phyloP scores from a whole-genome alignment of 2,329 filamentous ascomycete genomes.

The Capronia coronata region DNA sequence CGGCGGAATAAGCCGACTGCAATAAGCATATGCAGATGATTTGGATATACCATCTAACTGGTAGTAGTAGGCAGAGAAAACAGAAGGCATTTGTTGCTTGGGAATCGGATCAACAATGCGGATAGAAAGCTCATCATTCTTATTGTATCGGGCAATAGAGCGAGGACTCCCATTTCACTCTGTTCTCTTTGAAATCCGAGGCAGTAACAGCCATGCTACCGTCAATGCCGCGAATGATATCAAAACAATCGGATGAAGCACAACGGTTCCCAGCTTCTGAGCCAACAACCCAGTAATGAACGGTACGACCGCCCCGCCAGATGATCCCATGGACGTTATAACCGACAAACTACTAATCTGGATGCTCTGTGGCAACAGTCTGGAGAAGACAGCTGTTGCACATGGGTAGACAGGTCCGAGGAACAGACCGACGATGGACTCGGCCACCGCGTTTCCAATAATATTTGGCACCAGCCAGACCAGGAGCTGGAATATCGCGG shows the following conservation, averaged over 20 bases:
- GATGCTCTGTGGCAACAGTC: constrained; percentile 33
- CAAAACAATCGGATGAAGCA: constrained; percentile 51
- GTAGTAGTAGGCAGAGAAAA: too few species aligned
- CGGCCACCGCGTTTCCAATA: constrained; percentile 50
- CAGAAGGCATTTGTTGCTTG: too few species aligned
- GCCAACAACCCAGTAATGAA: constrained; percentile 46
- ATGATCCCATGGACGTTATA: constrained; percentile 38
- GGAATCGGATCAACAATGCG: too few species aligned
- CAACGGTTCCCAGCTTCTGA: constrained; percentile 43
- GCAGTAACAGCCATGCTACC: constrained; percentile 47
- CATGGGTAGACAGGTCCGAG: constrained; percentile 77
- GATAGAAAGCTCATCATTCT: too few species aligned
- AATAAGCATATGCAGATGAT: too few species aligned
- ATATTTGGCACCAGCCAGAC: constrained; percentile 32
- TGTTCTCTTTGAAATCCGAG: constrained; percentile 45
- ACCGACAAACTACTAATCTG: constrained; percentile 38
- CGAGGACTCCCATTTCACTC: constrained; percentile 34
- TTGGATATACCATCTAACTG: too few species aligned
- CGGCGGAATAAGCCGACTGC: too few species aligned
- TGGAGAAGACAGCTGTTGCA: constrained; percentile 31
- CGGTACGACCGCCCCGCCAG: constrained; percentile 39
- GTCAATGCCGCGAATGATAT: constrained; percentile 51
- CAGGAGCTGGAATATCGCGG: constrained; percentile 41
- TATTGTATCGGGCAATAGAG: background rate
- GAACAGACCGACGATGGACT: constrained; percentile 64